Conservation (phyloP, 129 eudicot genomes). For the Calendula officinalis region DNA sequence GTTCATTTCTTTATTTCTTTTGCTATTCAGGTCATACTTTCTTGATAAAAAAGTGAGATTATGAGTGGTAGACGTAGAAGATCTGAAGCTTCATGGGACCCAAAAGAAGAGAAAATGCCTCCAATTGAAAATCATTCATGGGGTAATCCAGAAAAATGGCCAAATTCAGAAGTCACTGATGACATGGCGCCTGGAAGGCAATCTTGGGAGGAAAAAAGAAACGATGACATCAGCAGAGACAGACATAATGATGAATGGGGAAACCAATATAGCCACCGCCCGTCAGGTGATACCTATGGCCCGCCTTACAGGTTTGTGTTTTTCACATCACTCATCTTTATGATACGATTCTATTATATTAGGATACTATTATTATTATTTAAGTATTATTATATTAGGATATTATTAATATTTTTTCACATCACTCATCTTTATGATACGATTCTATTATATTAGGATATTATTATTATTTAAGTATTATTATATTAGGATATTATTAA, state of each 20-base stretch:
- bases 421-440: too few species aligned
- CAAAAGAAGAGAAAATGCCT: conserved; percentile 33
- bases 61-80: conserved; percentile 51
- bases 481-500: too few species aligned
- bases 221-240: conserved; percentile 21
- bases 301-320: conserved; percentile 49
- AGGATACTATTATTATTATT: too few species aligned
- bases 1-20: conserved; percentile 19
- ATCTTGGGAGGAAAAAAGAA: conserved; percentile 40
- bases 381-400: too few species aligned
- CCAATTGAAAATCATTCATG: conserved; percentile 33
- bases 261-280: conserved; percentile 31
- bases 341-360: too few species aligned
- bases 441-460: too few species aligned
- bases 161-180: conserved; percentile 29
- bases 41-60: conserved; percentile 12
- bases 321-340: conserved; percentile 16
- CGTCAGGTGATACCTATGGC: conserved; percentile 35
- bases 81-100: conserved; percentile 37
- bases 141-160: conserved; percentile 32
- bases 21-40: conserved; percentile 33
- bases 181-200: conserved; percentile 25
- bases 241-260: conserved; percentile 39
- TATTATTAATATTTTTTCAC: too few species aligned
- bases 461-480: too few species aligned